Evolutionary conservation across 2,329 filamentous ascomycete genomes (phyloP).

Genomic region (Coniochaeta sp.): DNA sequence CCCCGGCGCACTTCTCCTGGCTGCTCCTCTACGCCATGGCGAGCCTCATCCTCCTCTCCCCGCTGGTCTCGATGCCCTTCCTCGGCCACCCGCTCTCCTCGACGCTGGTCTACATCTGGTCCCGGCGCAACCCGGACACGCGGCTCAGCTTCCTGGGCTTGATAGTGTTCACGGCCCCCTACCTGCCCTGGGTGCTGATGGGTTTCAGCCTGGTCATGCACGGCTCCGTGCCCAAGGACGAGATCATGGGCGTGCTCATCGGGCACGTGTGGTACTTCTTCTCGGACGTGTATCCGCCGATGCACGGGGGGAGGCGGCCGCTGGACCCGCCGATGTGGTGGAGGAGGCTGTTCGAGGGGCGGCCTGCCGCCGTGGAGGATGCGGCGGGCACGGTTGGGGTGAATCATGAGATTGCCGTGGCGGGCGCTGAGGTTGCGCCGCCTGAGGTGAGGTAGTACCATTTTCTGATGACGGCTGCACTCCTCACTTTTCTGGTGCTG

Average conservation of each 20-base stretch:
- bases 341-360: slow-evolving; percentile 73
- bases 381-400: slow-evolving; percentile 41
- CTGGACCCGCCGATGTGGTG: slow-evolving; percentile 88
- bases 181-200: slow-evolving; percentile 93
- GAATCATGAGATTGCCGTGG: slow-evolving; percentile 57
- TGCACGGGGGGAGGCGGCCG: slow-evolving; percentile 77
- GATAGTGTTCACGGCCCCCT: slow-evolving; percentile 87
- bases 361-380: slow-evolving; percentile 32
- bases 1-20: slow-evolving; percentile 92
- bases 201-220: slow-evolving; percentile 88
- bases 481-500: too few relatives aligned
- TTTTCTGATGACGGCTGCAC: too few relatives aligned
- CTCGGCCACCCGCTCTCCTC: slow-evolving; percentile 90
- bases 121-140: slow-evolving; percentile 86
- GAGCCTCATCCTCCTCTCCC: slow-evolving; percentile 73
- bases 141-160: slow-evolving; percentile 83
- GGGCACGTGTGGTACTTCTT: slow-evolving; percentile 99
- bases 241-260: slow-evolving; percentile 90
- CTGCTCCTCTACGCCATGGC: slow-evolving; percentile 78
- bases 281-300: slow-evolving; percentile 87
- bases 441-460: slow-evolving; percentile 27
- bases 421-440: slow-evolving; percentile 32
- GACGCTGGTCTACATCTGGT: slow-evolving; percentile 97
- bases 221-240: slow-evolving; percentile 84
- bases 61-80: slow-evolving; percentile 85